These are phyloP conservation scores for Saccharomyces uvarum DNA, from an alignment of 1,139 yeast species.

Conservation along the genomic window DNA sequence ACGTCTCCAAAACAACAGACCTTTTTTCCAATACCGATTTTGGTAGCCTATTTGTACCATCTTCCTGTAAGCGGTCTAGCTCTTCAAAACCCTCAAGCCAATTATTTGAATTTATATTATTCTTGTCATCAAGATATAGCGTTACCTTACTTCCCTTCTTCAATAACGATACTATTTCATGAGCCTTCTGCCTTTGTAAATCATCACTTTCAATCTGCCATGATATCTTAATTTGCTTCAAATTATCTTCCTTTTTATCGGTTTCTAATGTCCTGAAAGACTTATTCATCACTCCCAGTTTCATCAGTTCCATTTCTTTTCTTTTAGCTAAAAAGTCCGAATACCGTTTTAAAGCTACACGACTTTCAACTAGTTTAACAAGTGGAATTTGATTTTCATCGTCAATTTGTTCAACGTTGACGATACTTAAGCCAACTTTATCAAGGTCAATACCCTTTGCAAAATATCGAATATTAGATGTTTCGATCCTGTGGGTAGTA, in stretches of 20 bases:
- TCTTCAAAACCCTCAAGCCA: conserved; percentile 25
- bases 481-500: conserved; percentile 16
- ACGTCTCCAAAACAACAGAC: conserved; percentile 27
- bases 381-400: conserved; percentile 26
- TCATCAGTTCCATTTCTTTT: conserved; percentile 29
- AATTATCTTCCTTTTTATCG: conserved; percentile 25
- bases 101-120: conserved; percentile 15
- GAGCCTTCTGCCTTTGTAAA: conserved; percentile 37
- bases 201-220: conserved; percentile 42
- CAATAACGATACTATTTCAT: conserved; percentile 36
- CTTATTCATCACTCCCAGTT: conserved; percentile 18
- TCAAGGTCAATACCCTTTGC: conserved; percentile 24
- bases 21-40: conserved; percentile 22
- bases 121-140: conserved; percentile 34
- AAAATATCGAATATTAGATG: conserved; percentile 18
- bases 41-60: conserved; percentile 16
- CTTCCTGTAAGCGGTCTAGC: conserved; percentile 4
- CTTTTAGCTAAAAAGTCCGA: conserved; percentile 35
- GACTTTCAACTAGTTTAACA: conserved; percentile 34
- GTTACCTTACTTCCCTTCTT: conserved; percentile 36
- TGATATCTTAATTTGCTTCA: conserved; percentile 37
- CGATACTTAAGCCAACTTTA: conserved; percentile 23
- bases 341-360: conserved; percentile 34
- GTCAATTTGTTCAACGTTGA: conserved; percentile 17
- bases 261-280: conserved; percentile 6